Base-by-base conservation (phyloP, 2,329 filamentous ascomycete species). In the Pyricularia grisea region DNA sequence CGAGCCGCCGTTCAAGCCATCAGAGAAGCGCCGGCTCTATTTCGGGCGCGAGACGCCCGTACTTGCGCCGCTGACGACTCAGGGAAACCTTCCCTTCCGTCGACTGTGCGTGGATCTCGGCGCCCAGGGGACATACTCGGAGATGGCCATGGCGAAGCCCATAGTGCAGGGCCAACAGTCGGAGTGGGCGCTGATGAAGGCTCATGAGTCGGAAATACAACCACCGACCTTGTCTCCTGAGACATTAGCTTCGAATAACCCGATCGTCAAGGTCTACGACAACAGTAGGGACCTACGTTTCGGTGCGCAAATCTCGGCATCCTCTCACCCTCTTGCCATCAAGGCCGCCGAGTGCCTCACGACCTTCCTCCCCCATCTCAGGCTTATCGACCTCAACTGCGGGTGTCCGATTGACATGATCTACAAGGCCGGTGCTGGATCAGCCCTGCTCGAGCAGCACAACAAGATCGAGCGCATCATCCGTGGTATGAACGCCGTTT, bases 391-490 rank as follows among this genome's bases (percentile, higher is more conserved):
- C 76, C 83, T 99, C 73, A 99, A 99, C 82, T 98, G 94, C 75
- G 95, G 95, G 64, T 99, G 95, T 76, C 95, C 95, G 4, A 97
- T 99, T 76, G 95, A 99, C 77, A 87, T 97, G 74, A 90, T 99
- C 67, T 98, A 88, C 83, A 89, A 93, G 74, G 86, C 90, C 65
- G 95, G 95, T 67, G 93, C 92, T 60, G 95, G 95, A 4, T 97
- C 94, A 25, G 94, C 92, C 1, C 87, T 99, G 20, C 88, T 99
- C n/a, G 95, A 99, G 75, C 85, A 90, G 68, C 92, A 88, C 33
- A 88, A 88, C 70, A 98, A 97, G 80, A 82, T 99, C 67, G 94
- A 97, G 79, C 94, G 94, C 79, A 98, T 97, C 80, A 85, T 99
- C 63, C 88, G 94, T 72, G 95, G 95, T 73, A 99, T 99, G 95